Evolutionary conservation across 768 basidiomycete genomes (phyloP), one percentile per base, ranked within the genome.

Genomic region (Cyathus striatus): DNA sequence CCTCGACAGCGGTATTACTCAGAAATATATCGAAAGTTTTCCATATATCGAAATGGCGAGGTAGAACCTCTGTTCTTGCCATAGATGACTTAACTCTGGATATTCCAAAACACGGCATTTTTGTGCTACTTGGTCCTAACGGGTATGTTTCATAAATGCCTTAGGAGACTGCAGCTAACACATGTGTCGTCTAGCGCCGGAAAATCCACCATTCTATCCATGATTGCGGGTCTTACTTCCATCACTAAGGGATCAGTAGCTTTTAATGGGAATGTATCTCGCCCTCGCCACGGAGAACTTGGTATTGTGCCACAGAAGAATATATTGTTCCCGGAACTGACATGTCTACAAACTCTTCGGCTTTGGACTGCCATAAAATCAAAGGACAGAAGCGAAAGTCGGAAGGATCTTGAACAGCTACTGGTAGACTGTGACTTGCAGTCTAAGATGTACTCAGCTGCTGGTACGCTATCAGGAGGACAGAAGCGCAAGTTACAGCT

Each of bases 271-370:
- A 78, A 78, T 0, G 57, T 63, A 14, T 54, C 69, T 33, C 65
- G 65, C 23, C 81, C 83, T 6, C 66, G 80, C 5, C 78, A 78
- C 0, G 85, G 86, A 6, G 75, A 75, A 0, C 57, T 90, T 13
- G 86, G 87, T 2, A 81, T 90, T 44, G 85, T 87, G 0, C 85
- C 86, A 1, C 87, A 89, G 63, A 88, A 86, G 64, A 88, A 90
- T 51, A 86, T 90, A 4, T 67, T 90, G 2, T 86, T 88, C 56
- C 76, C 83, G 0, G 86, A 89, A 41, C 63, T 90, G 18, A 75
- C 80, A 2, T 88, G 86, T 55, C 65, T 78, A 36, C 83, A 90
- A 61, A 87, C 83, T 2, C 64, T 90, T 13, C 67, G 70, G 1
- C 73, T 90, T 22, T 90, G 86, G 86, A 68, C 64, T 33, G 82